These are phyloP conservation scores for Rhynchosporium agropyri DNA, from an alignment of 2,329 filamentous ascomycete species.

Conservation along the genomic window DNA sequence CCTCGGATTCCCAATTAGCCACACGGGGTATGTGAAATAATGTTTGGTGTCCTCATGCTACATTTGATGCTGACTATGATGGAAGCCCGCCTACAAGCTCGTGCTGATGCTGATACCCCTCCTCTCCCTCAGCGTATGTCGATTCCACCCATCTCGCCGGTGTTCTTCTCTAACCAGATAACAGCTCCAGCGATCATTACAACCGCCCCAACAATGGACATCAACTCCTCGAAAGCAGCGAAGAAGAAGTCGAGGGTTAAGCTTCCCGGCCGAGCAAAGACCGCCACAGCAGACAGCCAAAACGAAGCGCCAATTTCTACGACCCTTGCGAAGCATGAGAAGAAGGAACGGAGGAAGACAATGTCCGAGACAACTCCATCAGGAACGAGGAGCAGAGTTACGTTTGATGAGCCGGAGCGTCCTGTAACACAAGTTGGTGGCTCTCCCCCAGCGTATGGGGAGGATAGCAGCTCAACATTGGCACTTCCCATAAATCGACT, in stretches of 20 bases:
- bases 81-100: slow-evolving; percentile 65
- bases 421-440: slow-evolving; percentile 48
- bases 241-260: slow-evolving; percentile 60
- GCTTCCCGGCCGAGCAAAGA: slow-evolving; percentile 52
- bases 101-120: slow-evolving; percentile 50
- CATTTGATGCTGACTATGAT: slow-evolving; percentile 18
- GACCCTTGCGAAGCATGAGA: slow-evolving; percentile 38
- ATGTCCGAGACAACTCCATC: slow-evolving; percentile 42
- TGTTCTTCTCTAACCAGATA: slow-evolving; percentile 1
- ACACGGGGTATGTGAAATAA: slow-evolving; percentile 47
- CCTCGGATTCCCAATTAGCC: slow-evolving; percentile 88
- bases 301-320: slow-evolving; percentile 25
- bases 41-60: slow-evolving; percentile 5
- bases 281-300: slow-evolving; percentile 26
- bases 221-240: slow-evolving; percentile 50
- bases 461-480: slow-evolving; percentile 63
- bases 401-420: slow-evolving; percentile 63
- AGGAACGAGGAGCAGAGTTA: slow-evolving; percentile 50
- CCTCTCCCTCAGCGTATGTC: slow-evolving; percentile 61
- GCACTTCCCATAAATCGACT: slow-evolving; percentile 66
- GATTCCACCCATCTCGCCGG: slow-evolving; percentile 21
- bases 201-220: slow-evolving; percentile 78
- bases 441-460: slow-evolving; percentile 60
- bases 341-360: slow-evolving; percentile 49
- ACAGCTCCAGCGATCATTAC: slow-evolving; percentile 79